Conservation (phyloP, 2,329 filamentous ascomycete species). For the Sclerotinia trifoliorum region DNA sequence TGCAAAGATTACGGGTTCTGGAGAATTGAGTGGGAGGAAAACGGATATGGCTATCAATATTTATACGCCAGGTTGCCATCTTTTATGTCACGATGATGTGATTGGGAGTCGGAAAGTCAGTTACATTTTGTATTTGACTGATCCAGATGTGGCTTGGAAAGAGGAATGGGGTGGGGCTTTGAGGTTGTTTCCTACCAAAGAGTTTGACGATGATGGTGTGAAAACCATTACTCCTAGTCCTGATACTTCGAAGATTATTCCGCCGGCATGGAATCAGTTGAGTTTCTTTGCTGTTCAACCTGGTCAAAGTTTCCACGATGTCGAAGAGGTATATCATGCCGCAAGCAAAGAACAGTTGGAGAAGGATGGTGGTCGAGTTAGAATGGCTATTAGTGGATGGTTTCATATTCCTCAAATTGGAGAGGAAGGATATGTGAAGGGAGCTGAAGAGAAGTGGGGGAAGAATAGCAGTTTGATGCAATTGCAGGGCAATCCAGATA, state of each 20-base stretch:
- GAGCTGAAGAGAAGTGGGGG: slow-evolving; percentile 82
- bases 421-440: slow-evolving; percentile 86
- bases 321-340: slow-evolving; percentile 91
- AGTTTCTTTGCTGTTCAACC: slow-evolving; percentile 98
- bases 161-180: slow-evolving; percentile 90
- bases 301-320: slow-evolving; percentile 98
- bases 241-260: slow-evolving; percentile 77
- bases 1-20: slow-evolving; percentile 79
- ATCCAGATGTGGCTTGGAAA: slow-evolving; percentile 89
- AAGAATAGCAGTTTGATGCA: slow-evolving; percentile 90
- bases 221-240: slow-evolving; percentile 77
- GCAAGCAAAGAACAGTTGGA: slow-evolving; percentile 57
- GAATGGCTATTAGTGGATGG: slow-evolving; percentile 99
- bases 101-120: slow-evolving; percentile 95
- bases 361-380: slow-evolving; percentile 71
- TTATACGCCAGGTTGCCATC: slow-evolving; percentile 92
- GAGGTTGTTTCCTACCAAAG: slow-evolving; percentile 74
- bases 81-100: slow-evolving; percentile 97
- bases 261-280: slow-evolving; percentile 94
- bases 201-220: slow-evolving; percentile 64
- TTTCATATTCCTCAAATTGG: slow-evolving; percentile 96
- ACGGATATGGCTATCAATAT: slow-evolving; percentile 99
- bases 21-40: slow-evolving; percentile 85
- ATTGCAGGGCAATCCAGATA: slow-evolving; percentile 85
- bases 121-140: slow-evolving; percentile 94